Evolutionary conservation across 441 rosid species (phyloP), one percentile per base, ranked within the genome.

Genomic region (Flueggea neowawraea): DNA sequence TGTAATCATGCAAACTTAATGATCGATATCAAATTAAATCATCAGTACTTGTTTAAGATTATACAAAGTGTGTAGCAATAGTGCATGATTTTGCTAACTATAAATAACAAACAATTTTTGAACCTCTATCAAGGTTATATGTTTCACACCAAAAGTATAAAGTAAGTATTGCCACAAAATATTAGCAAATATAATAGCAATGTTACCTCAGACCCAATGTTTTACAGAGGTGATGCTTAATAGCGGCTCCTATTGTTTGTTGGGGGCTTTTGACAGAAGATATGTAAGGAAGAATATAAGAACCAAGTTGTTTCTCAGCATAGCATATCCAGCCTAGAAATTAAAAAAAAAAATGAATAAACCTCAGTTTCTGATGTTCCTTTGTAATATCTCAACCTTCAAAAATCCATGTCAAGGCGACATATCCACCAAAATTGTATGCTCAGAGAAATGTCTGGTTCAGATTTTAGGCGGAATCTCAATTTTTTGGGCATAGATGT

Each of bases 251-350:
- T 69, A 91, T 85, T 63, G 89, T 75, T 76, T 91, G 97, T 68
- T 89, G 97, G 63, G 97, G 99, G 65, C 99, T 95, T 84, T 95
- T 95, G 41, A 95, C 99, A 43, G 90, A 82, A 43, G 97, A 91
- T 31, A 95, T 69, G 66, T 86, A 80, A 2, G 97, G 99, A 53
- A 95, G 81, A 75, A 95, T 74, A 75, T 74, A 88, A 4, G 96
- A 87, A 57, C 97, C 99, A 65, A 83, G 86, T 79, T 82, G 83
- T 63, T 95, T 95, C 69, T 95, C 99, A 63, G 97, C 99, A 74
- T 91, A 91, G 78, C 99, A 95, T 56, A 95, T 82, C 99, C 99
- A 95, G 74, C 97, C 96, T 95, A 82, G 28, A 41, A 61, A 77
- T 65, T 36, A 67, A n/a, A 66, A 17, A 74, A 49, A 63, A 49